Evolutionary conservation across 768 basidiomycete genomes (phyloP).

Genomic region (Phanerochaete sordida): DNA sequence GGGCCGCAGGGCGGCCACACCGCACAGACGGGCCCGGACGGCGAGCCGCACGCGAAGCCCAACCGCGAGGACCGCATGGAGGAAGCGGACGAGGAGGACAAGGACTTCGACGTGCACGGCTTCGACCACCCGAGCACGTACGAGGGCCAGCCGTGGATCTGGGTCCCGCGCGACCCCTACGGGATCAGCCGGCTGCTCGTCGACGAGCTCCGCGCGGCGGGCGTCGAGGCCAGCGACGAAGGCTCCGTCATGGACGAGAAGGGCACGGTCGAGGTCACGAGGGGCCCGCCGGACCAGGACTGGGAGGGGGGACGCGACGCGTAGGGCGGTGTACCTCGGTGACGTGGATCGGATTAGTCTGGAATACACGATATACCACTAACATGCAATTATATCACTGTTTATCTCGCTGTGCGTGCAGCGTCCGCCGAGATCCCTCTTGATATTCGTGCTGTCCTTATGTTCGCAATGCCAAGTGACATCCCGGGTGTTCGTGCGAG

Average conservation of each 20-base stretch:
- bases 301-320: conserved; percentile 17
- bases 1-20: neutral
- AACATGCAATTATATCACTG: too few relatives aligned
- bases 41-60: neutral
- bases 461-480: too few relatives aligned
- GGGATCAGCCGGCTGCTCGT: conserved; percentile 33
- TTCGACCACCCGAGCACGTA: conserved; percentile 49
- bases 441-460: too few relatives aligned
- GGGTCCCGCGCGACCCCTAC: conserved; percentile 41
- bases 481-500: too few relatives aligned
- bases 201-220: conserved; percentile 27
- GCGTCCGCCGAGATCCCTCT: too few relatives aligned
- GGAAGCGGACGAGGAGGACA: conserved; percentile 17
- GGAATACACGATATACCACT: too few relatives aligned
- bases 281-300: conserved; percentile 29
- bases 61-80: neutral
- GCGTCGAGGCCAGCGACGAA: conserved; percentile 32
- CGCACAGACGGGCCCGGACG: neutral
- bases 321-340: neutral
- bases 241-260: conserved; percentile 29
- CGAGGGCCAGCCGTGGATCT: conserved; percentile 35
- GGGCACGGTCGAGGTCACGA: conserved; percentile 28
- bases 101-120: conserved; percentile 28
- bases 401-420: too few relatives aligned
- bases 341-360: too few relatives aligned